Conservation (phyloP, 805 yeast genomes). For the Saccharomycopsis oosterbeekiorum region DNA sequence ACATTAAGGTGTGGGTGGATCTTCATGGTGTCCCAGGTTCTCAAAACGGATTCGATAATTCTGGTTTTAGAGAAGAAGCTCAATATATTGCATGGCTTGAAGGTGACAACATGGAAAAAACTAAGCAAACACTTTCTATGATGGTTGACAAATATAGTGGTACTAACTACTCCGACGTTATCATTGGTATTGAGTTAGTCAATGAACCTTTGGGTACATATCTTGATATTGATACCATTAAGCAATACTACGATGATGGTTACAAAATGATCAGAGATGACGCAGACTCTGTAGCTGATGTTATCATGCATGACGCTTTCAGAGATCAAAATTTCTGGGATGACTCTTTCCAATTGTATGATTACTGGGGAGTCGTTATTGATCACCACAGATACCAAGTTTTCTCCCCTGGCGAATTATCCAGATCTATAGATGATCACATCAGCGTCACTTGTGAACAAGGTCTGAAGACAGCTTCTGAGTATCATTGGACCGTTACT, state of each 20-base stretch:
- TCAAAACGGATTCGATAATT: slow-evolving; percentile 79
- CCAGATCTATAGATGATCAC: slow-evolving; percentile 51
- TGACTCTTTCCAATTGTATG: slow-evolving; percentile 30
- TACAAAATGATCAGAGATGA: slow-evolving; percentile 53
- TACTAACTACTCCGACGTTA: slow-evolving; percentile 39
- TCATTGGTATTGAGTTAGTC: slow-evolving; percentile 58
- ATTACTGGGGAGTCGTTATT: slow-evolving; percentile 49
- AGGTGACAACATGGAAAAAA: slow-evolving; percentile 35
- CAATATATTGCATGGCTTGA: slow-evolving; percentile 34
- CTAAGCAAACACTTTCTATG: slow-evolving; percentile 39
- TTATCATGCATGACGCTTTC: slow-evolving; percentile 63
- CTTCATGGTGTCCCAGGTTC: slow-evolving; percentile 79
- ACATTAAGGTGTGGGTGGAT: slow-evolving; percentile 62
- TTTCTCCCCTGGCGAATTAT: slow-evolving; percentile 55
- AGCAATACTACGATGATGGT: slow-evolving; percentile 51
- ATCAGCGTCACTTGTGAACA: slow-evolving; percentile 43
- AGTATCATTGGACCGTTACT: slow-evolving; percentile 44
- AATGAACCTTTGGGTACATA: slow-evolving; percentile 62
- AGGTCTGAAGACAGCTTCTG: slow-evolving; percentile 35
- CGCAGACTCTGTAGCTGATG: slow-evolving; percentile 39
- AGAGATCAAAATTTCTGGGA: slow-evolving; percentile 47
- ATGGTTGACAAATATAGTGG: slow-evolving; percentile 47
- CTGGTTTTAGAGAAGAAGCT: slow-evolving; percentile 48
- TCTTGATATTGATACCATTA: slow-evolving; percentile 41
- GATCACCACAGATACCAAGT: slow-evolving; percentile 93